Evolutionary conservation across 2,329 filamentous ascomycete genomes (phyloP), one percentile per base, ranked within the genome.

Genomic region (Aureobasidium subglaciale): DNA sequence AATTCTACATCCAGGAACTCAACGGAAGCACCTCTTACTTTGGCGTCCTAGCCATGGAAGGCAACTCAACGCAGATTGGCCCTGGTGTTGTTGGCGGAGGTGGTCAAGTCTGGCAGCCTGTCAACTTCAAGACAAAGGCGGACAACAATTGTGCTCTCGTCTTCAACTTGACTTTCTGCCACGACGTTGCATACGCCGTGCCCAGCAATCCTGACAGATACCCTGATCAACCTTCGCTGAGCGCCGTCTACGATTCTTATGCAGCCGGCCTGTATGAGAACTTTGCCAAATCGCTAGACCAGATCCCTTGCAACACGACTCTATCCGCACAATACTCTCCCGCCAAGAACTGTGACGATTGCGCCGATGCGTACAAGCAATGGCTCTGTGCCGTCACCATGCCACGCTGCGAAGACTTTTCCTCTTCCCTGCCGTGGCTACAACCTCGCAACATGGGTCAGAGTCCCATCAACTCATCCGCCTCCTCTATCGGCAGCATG

Each of bases 311-410:
- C 76, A 85, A 96, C 63, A 86, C 89, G 2, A 80, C 81, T 0
- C 73, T 80, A 1, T 84, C 85, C 30, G 83, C 87, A 13, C 81
- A 82, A 60, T 99, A 95, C 73, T 96, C 90, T 1, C 82, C 97
- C 13, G 87, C 83, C 1, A 82, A 84, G 38, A 81, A 72, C 62
- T 99, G 93, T 75, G 70, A 75, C 40, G 81, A 95, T 69, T 99
- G 93, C 71, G 81, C 77, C 15, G 65, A 68, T 1, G 89, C 90
- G 8, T 99, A 99, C 78, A 96, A 95, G 70, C 78, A 84, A 65
- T 99, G 93, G 93, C 84, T 99, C 18, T 99, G 93, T 74, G 87
- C 89, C 22, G 90, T 97, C 25, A 87, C 84, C 15, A 93, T 99
- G 59, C 93, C 93, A 1, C 87, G 91, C 27, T 99, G 93, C 74